phyloP scores from a whole-genome alignment of 2,329 filamentous ascomycete genomes.

The Cryoendolithus antarcticus region DNA sequence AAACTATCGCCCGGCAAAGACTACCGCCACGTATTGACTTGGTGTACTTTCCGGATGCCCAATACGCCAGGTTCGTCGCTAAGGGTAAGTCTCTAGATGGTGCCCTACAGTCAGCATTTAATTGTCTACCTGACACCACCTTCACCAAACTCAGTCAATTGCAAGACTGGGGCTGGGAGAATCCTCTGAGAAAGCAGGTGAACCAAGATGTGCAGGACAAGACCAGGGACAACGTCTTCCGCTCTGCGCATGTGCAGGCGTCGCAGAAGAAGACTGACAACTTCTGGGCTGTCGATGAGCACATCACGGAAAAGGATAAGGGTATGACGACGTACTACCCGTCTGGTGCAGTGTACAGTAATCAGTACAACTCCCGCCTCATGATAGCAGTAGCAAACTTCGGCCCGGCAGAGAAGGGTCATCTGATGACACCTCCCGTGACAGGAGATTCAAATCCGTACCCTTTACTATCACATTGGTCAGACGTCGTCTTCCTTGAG shows the following conservation, averaged over 20 bases:
- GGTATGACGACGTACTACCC: not conserved
- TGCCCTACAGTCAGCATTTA: not conserved
- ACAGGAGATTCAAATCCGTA: slow-evolving; percentile 4
- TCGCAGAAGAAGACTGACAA: slow-evolving; percentile 1
- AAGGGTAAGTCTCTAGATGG: not conserved
- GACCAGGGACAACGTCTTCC: not conserved
- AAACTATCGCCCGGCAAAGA: no score
- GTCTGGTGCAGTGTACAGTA: not conserved
- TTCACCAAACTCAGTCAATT: slow-evolving; percentile 1
- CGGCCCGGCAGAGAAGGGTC: slow-evolving; percentile 1
- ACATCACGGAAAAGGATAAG: not conserved
- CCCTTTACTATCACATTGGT: slow-evolving; percentile 4
- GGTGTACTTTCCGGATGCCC: not conserved
- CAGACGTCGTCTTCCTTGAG: slow-evolving; percentile 9
- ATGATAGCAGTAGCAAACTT: slow-evolving; percentile 1
- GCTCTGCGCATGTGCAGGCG: not conserved
- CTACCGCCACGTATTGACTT: no score
- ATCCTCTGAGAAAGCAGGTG: not conserved
- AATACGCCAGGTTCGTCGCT: not conserved
- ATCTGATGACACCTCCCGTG: slow-evolving; percentile 1
- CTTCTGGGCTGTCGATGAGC: not conserved
- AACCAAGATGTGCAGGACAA: not conserved
- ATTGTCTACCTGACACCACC: slow-evolving; percentile 1
- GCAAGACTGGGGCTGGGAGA: slow-evolving; percentile 3
- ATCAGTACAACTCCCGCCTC: not conserved